phyloP scores from a whole-genome alignment of 2,329 filamentous ascomycete genomes.

The Fusarium sp. region DNA sequence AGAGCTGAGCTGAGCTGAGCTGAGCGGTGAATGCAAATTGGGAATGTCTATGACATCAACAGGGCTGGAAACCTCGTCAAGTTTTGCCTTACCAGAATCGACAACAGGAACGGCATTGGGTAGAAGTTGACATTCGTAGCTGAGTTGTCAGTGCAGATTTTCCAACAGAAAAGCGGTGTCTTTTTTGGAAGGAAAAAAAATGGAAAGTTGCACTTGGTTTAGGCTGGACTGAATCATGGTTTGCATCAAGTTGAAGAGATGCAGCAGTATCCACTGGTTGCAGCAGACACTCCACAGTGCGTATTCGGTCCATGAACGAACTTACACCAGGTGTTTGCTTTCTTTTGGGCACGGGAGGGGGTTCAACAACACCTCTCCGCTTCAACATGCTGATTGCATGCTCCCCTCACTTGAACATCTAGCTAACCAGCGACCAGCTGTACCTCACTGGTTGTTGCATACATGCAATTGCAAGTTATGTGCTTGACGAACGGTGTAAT shows the following conservation, averaged over 20 bases:
- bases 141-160: not conserved
- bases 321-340: conserved; percentile 16
- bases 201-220: conserved; percentile 9
- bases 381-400: conserved; percentile 33
- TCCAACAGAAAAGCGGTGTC: conserved; percentile 33
- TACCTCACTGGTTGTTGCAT: conserved; percentile 20
- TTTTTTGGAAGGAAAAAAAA: conserved; percentile 29
- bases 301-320: not conserved
- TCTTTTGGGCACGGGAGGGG: conserved; percentile 6
- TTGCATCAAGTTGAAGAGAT: too few relatives aligned
- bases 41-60: conserved; percentile 26
- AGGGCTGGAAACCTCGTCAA: conserved; percentile 7
- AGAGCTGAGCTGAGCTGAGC: not conserved
- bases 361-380: conserved; percentile 1
- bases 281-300: conserved; percentile 27
- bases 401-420: conserved; percentile 15
- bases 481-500: conserved; percentile 1
- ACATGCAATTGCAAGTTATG: not conserved
- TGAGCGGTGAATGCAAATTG: conserved; percentile 16
- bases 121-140: not conserved
- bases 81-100: conserved; percentile 6
- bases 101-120: not conserved
- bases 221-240: conserved; percentile 32
- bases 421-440: conserved; percentile 6
- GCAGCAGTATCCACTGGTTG: too few relatives aligned